Evolutionary conservation across 202 grass and related monocot species (phyloP).

Genomic region (Eragrostis tef): DNA sequence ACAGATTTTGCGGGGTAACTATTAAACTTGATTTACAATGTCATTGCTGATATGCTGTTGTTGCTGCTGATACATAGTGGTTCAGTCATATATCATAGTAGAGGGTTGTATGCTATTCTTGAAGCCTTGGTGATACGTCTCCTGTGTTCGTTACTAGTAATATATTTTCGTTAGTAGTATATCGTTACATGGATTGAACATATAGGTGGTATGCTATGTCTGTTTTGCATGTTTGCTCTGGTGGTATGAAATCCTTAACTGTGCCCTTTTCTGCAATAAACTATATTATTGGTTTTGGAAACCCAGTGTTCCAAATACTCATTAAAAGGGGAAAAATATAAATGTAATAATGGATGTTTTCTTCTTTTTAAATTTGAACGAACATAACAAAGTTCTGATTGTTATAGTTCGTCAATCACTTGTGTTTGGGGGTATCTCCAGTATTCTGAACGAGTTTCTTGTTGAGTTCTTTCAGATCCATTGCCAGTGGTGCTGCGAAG

Average conservation of each 20-base stretch:
- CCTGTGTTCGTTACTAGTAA: neutral
- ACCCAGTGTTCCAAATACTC: conserved; percentile 4
- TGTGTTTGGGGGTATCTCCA: neutral
- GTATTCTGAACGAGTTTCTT: conserved; percentile 40
- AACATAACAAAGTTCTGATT: conserved; percentile 2
- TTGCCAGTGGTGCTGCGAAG: conserved; percentile 61
- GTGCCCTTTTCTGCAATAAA: neutral
- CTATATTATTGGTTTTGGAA: conserved; percentile 9
- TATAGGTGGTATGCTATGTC: neutral
- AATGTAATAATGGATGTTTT: neutral
- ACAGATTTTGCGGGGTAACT: conserved; percentile 91
- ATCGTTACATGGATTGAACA: neutral
- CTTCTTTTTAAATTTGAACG: conserved; percentile 22
- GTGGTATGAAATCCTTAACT: neutral
- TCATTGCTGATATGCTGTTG: conserved; percentile 2
- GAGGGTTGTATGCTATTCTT: neutral
- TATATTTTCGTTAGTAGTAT: conserved; percentile 6
- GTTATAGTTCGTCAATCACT: neutral
- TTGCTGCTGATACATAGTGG: neutral
- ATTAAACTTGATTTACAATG: conserved; percentile 18
- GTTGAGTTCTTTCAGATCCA: conserved; percentile 57
- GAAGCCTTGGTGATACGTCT: neutral
- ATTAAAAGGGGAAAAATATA: no score
- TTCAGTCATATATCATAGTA: conserved; percentile 29
- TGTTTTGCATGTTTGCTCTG: neutral